Conservation (phyloP, 2,329 filamentous ascomycete species). For the Ascosphaera aggregata region DNA sequence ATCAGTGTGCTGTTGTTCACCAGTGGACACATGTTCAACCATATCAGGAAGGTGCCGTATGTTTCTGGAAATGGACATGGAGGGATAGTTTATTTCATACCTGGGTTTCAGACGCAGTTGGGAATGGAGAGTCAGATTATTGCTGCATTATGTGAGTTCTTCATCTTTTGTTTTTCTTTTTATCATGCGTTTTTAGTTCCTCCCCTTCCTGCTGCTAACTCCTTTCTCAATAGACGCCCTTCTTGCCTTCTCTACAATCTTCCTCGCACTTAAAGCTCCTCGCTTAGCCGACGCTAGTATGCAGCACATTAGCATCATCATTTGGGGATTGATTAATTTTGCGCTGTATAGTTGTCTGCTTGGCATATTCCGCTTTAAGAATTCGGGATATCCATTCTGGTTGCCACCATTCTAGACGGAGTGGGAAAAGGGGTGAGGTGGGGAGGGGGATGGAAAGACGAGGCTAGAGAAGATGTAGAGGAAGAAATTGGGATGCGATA, state of each 20-base stretch:
- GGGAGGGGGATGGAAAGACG: conserved; percentile 3
- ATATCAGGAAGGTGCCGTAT: conserved; percentile 89
- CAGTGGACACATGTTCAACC: conserved; percentile 98
- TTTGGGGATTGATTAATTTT: conserved; percentile 57
- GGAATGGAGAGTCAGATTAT: conserved; percentile 91
- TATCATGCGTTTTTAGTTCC: conserved; percentile 8
- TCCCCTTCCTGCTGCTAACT: conserved; percentile 1
- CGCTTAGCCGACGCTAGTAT: conserved; percentile 52
- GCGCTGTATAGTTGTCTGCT: conserved; percentile 83
- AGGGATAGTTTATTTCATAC: conserved; percentile 72
- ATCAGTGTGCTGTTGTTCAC: conserved; percentile 83
- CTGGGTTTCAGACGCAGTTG: conserved; percentile 80
- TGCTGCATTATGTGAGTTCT: conserved; percentile 65
- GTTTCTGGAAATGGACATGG: conserved; percentile 66
- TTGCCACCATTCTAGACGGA: conserved; percentile 58
- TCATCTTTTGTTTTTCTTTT: neutral
- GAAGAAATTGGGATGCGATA: conserved; percentile 5
- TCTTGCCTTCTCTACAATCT: conserved; percentile 73
- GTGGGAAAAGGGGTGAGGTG: conserved; percentile 5
- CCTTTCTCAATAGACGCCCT: conserved; percentile 35
- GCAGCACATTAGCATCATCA: conserved; percentile 60
- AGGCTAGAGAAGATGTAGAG: conserved; percentile 3
- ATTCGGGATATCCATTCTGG: conserved; percentile 81
- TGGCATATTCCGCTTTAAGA: conserved; percentile 86
- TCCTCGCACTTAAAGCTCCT: conserved; percentile 81